Conservation (phyloP, 2,329 filamentous ascomycete genomes). For the Samsoniella hepiali region DNA sequence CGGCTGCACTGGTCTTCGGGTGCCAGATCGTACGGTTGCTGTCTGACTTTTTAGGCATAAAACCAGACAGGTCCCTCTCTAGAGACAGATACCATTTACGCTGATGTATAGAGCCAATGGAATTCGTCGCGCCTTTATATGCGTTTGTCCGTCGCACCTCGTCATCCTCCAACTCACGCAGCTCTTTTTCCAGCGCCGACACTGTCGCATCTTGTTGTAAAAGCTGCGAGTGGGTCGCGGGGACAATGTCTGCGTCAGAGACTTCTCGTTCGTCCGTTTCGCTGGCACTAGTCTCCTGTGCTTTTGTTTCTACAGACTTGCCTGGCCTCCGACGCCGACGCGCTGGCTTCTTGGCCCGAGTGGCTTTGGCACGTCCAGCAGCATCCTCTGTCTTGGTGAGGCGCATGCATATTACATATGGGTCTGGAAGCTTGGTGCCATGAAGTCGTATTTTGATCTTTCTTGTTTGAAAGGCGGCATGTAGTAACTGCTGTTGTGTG, state of each 20-base stretch:
- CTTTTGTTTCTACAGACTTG: neutral
- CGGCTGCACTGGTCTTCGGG: neutral
- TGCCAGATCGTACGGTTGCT: constrained; percentile 21
- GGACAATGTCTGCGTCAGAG: constrained; percentile 23
- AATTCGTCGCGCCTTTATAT: constrained; percentile 63
- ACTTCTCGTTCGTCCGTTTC: constrained; percentile 21
- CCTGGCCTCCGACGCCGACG: constrained; percentile 11
- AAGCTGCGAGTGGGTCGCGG: constrained; percentile 13
- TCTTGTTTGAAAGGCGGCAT: constrained; percentile 48
- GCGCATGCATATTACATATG: constrained; percentile 54
- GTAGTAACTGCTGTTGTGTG: constrained; percentile 47
- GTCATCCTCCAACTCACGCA: constrained; percentile 48
- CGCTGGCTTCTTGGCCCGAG: neutral
- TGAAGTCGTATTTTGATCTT: constrained; percentile 57
- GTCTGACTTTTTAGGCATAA: constrained; percentile 38
- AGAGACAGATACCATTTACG: constrained; percentile 64
- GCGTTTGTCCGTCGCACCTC: constrained; percentile 59
- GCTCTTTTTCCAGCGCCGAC: constrained; percentile 39
- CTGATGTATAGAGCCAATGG: constrained; percentile 65
- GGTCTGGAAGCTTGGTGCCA: constrained; percentile 49
- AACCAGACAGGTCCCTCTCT: constrained; percentile 58
- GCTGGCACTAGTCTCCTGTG: constrained; percentile 27
- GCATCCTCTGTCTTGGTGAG: constrained; percentile 45
- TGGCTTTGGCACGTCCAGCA: constrained; percentile 28
- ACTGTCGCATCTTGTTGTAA: constrained; percentile 17